Percentiles rank a stretch among this genome's conserved stretches.
Conservation (phyloP, 2,329 filamentous ascomycete species). For the Plenodomus lindquistii region DNA sequence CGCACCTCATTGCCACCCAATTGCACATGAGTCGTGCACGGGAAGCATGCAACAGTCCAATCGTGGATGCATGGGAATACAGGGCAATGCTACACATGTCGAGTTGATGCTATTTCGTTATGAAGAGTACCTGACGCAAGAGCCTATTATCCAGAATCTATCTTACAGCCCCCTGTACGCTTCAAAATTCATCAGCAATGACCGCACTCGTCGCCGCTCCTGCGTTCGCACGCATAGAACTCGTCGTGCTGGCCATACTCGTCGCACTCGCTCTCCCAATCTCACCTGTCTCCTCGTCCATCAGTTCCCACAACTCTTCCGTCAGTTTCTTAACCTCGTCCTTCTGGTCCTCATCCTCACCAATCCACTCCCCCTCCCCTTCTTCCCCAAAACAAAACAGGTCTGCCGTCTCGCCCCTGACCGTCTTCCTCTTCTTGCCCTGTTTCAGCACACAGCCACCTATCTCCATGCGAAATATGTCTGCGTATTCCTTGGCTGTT, state of each 20-base stretch:
- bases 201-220: background rate
- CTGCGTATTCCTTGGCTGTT: constrained; percentile 57
- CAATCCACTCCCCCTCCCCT: constrained; percentile 34
- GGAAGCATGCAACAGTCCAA: too few relatives aligned
- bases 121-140: too few relatives aligned
- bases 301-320: background rate
- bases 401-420: constrained; percentile 56
- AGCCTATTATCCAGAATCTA: too few relatives aligned
- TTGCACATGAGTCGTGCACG: background rate
- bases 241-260: background rate
- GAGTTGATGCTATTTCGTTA: too few relatives aligned
- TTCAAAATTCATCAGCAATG: background rate
- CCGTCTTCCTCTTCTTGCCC: constrained; percentile 36
- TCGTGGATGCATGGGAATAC: too few relatives aligned
- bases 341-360: constrained; percentile 15
- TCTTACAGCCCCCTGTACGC: too few relatives aligned
- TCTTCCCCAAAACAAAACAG: constrained; percentile 65
- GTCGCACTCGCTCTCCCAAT: background rate
- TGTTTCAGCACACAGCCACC: constrained; percentile 64
- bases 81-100: too few relatives aligned
- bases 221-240: background rate
- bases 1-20: background rate
- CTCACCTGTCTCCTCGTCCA: background rate
- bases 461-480: constrained; percentile 63
- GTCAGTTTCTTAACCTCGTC: constrained; percentile 2